Evolutionary conservation across 2,329 filamentous ascomycete genomes (phyloP).

Genomic region (Incumbomyces lentus): DNA sequence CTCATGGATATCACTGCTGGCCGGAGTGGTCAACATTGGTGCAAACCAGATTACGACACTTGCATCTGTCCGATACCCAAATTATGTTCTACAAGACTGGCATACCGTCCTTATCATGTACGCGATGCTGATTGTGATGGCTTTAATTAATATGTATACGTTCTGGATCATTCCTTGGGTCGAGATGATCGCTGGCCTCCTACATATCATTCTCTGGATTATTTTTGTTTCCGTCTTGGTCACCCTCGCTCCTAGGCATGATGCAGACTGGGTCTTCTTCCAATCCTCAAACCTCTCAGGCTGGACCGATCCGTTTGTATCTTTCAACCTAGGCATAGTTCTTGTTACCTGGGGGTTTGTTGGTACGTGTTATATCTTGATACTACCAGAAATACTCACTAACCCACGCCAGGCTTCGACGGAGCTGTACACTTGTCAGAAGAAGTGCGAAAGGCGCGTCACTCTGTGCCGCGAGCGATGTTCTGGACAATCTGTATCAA

Average conservation of each 20-base stretch:
- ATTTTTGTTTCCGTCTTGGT: conserved; percentile 28
- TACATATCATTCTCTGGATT: conserved; percentile 28
- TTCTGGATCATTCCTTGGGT: conserved; percentile 33
- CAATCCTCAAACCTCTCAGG: conserved; percentile 22
- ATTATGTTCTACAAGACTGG: conserved; percentile 28
- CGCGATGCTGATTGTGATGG: conserved; percentile 25
- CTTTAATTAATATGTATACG: conserved; percentile 21
- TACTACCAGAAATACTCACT: background rate
- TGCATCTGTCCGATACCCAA: conserved; percentile 24
- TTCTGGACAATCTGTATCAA: conserved; percentile 37
- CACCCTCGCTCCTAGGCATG: conserved; percentile 25
- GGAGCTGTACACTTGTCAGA: conserved; percentile 39
- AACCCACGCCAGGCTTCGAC: conserved; percentile 24
- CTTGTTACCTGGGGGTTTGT: conserved; percentile 26
- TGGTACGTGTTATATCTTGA: conserved; percentile 12
- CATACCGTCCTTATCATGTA: conserved; percentile 31
- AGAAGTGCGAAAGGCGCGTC: conserved; percentile 35
- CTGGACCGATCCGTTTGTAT: conserved; percentile 25
- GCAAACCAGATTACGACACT: conserved; percentile 27
- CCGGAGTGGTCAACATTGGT: conserved; percentile 27
- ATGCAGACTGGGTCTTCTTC: conserved; percentile 26
- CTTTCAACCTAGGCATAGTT: conserved; percentile 31
- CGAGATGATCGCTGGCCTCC: conserved; percentile 28
- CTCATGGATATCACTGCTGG: conserved; percentile 27
- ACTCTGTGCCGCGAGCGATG: conserved; percentile 37